Base-by-base conservation (phyloP, 2,329 filamentous ascomycete species). In the Cadophora sp. region DNA sequence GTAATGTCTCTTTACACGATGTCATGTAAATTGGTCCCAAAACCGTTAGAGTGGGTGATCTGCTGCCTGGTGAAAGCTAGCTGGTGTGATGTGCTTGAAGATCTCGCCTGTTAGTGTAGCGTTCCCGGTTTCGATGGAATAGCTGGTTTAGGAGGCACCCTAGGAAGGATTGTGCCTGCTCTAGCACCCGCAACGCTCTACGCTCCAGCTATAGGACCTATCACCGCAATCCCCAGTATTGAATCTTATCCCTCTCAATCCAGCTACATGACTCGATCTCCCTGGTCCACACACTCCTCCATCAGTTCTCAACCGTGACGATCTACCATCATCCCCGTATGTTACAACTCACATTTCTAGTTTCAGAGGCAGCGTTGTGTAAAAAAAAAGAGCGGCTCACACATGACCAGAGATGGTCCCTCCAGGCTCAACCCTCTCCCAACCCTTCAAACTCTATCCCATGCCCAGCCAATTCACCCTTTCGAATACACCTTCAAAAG, bases 381-480 rank as follows among this genome's bases (percentile, higher is more conserved):
- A 11, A 11, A 34, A 43, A 12, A 43, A 16, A 46, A 40, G 14
- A 40, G 12, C 14, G 6, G 3, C 7, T 9, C 37, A 8, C 3
- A 43, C 37, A 46, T 46, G 11, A n/a, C 16, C 19, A 46, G 43
- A 22, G 4, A 29, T 16, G 19, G 0, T 53, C 3, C 50, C 50
- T 11, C 4, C 3, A n/a, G 19, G 19, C 2, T 46, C 43, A 22
- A 46, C 12, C 26, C 50, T 56, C 31, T 46, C 50, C 6, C 62
- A 46, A 27, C 7, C 27, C 1, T 64, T 64, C 31, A 56, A 40
- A 29, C 26, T 64, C 50, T 64, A 56, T 34, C 9, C 46, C 9
- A 55, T 64, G 1, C 62, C 62, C 14, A 40, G 16, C 6, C 62
- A 56, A 56, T 56, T 64, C 50, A 64, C 62, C 62, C 62, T 22